Evolutionary conservation across 108 stramenopile species (phyloP), one percentile per base, ranked within the genome.

Genomic region (Nitzschia sp.): DNA sequence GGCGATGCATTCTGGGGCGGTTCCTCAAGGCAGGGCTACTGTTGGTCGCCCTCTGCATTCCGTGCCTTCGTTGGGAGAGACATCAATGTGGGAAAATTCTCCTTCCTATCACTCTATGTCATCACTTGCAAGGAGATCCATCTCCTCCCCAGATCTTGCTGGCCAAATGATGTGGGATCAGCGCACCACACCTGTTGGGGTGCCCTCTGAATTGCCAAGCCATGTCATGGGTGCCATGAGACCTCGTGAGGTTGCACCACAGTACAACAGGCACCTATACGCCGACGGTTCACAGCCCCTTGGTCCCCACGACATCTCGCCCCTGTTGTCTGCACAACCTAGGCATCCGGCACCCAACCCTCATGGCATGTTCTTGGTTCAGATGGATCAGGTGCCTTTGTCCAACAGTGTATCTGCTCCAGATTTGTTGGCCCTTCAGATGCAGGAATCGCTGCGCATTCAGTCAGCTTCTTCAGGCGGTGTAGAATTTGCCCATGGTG

Each of bases 401-500:
- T 39, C 48, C 21, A 65, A 65, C 66, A 81, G 76, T 53, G 20
- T 53, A 42, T 82, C 81, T 11, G 77, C 73, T 8, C 81, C 81
- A 37, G 81, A 82, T 53, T 54, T 82, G n/a, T 51, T 81, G 6
- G 76, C 81, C 37, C 17, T 78, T 0, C 81, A 82, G 40, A 24
- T 79, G 41, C 75, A 80, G 62, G 58, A 73, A 19, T 50, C 67
- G 38, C 17, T 75, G 59, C 70, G 65, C 6, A 53, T 80, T n/a
- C 51, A 53, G 26, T 39, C 29, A 34, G 25, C 65, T 22, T 25
- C 52, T 15, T n/a, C 59, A 42, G 58, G 50, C 19, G 52, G 25
- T 14, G 53, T 51, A 6, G 66, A 68, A 34, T 75, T 68, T 61
- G 51, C 48, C 39, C 73, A 75, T 51, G 64, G 64, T 38, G 54